Evolutionary conservation across 2,329 filamentous ascomycete species (phyloP), one percentile per base, ranked within the genome.

Genomic region (Bipolaris zeicola): DNA sequence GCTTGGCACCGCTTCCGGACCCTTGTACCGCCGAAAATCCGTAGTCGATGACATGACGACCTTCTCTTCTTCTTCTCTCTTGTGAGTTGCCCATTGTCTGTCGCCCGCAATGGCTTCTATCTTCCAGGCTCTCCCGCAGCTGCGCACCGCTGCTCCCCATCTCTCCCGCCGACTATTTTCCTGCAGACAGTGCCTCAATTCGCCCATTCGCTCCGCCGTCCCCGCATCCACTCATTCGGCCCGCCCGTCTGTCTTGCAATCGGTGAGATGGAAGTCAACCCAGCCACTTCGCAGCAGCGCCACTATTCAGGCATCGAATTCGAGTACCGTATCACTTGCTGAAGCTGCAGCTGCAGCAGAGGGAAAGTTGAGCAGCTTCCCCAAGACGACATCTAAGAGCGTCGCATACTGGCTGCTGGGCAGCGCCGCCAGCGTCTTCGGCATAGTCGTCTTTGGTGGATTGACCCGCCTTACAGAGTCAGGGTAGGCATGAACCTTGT

Each of bases 401-500:
- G 93, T 96, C 42, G 95, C 88, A 57, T 94, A 94, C 80, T 99
- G 93, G 93, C 85, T 99, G 43, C 80, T 99, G 53, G 94, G 87
- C 44, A 97, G 93, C 67, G 93, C 95, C 1, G 90, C 86, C 41
- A 96, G 92, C 74, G 95, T 98, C 50, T 99, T 98, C 78, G 95
- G 95, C 58, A 96, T 99, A 69, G 93, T 99, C 49, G 86, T 99
- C 42, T 96, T 96, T 76, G 95, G 95, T 55, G 95, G 95, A 5
- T 82, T 99, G 66, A 99, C 95, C 28, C 84, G 95, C 57, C 82
- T 99, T 66, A 99, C 95, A 3, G 95, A 99, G 79, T 99, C 95
- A 65, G 95, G 92, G 92, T 96, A 84, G 64, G 81, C 61, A 39
- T 22, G 33, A 44, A 18, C 26, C 10, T 13, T 24, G n/a, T 8